phyloP scores from a whole-genome alignment of 192 early-diverging fungal genomes.

The Allomyces macrogynus region DNA sequence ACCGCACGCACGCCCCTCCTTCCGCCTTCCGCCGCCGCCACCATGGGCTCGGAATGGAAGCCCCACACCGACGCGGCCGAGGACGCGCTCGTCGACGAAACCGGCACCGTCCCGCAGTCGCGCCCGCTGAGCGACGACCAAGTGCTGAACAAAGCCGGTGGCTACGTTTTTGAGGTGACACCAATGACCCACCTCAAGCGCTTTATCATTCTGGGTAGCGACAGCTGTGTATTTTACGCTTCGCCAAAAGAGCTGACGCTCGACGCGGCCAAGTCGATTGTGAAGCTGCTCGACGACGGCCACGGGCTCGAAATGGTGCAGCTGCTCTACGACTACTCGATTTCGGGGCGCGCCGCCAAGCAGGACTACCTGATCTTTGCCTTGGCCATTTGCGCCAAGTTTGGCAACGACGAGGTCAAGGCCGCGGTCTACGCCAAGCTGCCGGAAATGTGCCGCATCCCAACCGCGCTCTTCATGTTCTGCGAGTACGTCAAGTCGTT shows the following conservation, averaged over 20 bases:
- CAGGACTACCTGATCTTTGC: constrained; percentile 4
- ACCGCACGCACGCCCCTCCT: no score
- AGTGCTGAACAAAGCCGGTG: no score
- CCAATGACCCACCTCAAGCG: no score
- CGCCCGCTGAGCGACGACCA: no score
- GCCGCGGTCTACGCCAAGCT: background rate
- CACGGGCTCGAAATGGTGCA: constrained; percentile 1
- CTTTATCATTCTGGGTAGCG: no score
- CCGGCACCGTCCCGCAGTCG: no score
- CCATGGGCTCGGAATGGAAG: no score
- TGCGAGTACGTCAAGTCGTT: no score
- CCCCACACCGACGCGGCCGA: no score
- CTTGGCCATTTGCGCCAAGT: background rate
- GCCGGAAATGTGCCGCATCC: background rate
- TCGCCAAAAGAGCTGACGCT: background rate
- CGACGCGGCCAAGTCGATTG: background rate
- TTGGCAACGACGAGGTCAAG: constrained; percentile 2
- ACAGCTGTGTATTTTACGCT: background rate
- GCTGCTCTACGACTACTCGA: background rate
- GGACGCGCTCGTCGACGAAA: no score
- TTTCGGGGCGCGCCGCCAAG: constrained; percentile 1
- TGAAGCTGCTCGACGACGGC: background rate
- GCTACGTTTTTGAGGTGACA: no score
- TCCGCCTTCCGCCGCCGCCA: no score
- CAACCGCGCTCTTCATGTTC: background rate